phyloP scores from a whole-genome alignment of 2,329 filamentous ascomycete genomes.

The Ambrosiella beaveri region DNA sequence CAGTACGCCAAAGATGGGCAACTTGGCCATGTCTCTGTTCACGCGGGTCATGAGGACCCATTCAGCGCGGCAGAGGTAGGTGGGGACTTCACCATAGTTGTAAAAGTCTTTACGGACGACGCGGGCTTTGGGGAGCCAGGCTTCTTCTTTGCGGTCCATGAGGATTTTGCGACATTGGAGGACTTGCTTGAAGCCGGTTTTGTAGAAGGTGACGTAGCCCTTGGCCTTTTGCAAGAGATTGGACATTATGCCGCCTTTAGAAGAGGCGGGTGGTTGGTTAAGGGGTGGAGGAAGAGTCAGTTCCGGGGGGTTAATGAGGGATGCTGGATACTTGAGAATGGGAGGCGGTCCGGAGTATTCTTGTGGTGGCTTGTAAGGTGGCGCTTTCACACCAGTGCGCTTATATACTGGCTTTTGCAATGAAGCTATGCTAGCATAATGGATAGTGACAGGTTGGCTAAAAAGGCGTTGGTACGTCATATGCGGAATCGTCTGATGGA shows the following conservation, averaged over 20 bases:
- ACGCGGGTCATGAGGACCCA: constrained; percentile 55
- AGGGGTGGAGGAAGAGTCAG: constrained; percentile 59
- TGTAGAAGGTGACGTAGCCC: constrained; percentile 75
- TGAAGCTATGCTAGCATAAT: neutral
- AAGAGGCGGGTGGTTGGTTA: constrained; percentile 30
- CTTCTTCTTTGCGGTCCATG: neutral
- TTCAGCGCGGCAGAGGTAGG: constrained; percentile 40
- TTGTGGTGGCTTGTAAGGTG: neutral
- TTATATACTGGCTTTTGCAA: neutral
- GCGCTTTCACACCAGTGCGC: neutral
- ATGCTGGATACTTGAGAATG: constrained; percentile 6
- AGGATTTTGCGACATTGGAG: constrained; percentile 46
- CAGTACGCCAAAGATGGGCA: constrained; percentile 63
- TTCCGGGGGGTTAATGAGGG: constrained; percentile 47
- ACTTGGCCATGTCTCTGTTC: constrained; percentile 53
- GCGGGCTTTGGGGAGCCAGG: constrained; percentile 29
- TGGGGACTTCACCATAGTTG: constrained; percentile 47
- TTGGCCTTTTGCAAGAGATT: constrained; percentile 44
- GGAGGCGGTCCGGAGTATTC: neutral
- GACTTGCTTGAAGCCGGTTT: constrained; percentile 60
- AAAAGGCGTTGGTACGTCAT: neutral
- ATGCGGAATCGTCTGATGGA: neutral
- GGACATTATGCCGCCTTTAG: constrained; percentile 19
- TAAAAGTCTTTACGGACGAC: constrained; percentile 26
- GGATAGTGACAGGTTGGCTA: neutral